Conservation (phyloP, 2,329 filamentous ascomycete genomes). For the Bimuria novae-zelandiae region DNA sequence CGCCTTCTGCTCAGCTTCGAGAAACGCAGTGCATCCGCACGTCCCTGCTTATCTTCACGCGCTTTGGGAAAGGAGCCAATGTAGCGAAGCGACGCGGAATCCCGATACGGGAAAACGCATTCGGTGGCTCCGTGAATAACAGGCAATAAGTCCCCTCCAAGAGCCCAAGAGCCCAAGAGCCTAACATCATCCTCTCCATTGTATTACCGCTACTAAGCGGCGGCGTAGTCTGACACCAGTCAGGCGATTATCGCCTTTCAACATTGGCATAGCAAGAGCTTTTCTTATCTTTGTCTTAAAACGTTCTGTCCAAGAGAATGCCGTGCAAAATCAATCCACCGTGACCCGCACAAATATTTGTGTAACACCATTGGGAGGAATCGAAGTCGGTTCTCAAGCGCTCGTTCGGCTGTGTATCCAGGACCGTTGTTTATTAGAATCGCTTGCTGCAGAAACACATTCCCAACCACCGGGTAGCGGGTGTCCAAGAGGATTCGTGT, state of each 20-base stretch:
- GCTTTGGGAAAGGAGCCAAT: constrained; percentile 2
- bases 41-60: constrained; percentile 13
- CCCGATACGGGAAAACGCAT: constrained; percentile 1
- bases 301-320: not conserved
- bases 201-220: constrained; percentile 2
- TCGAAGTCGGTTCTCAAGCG: not conserved
- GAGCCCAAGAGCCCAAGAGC: not conserved
- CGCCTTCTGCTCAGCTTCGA: constrained; percentile 8
- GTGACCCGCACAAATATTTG: not conserved
- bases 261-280: not conserved
- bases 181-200: not conserved
- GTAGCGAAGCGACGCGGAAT: not conserved
- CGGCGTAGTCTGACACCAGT: not conserved
- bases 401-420: not conserved
- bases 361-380: not conserved
- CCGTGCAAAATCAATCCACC: not conserved
- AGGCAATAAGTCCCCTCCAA: not conserved
- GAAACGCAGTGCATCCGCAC: not conserved
- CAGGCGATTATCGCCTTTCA: not conserved
- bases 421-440: not conserved
- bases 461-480: constrained; percentile 17
- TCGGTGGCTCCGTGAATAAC: not conserved
- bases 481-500: not conserved
- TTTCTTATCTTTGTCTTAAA: not conserved
- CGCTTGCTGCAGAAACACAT: not conserved